These are phyloP conservation scores for Tylopilus orsonianus DNA, from an alignment of 1,284 basidiomycete genomes.

Conservation along the genomic window DNA sequence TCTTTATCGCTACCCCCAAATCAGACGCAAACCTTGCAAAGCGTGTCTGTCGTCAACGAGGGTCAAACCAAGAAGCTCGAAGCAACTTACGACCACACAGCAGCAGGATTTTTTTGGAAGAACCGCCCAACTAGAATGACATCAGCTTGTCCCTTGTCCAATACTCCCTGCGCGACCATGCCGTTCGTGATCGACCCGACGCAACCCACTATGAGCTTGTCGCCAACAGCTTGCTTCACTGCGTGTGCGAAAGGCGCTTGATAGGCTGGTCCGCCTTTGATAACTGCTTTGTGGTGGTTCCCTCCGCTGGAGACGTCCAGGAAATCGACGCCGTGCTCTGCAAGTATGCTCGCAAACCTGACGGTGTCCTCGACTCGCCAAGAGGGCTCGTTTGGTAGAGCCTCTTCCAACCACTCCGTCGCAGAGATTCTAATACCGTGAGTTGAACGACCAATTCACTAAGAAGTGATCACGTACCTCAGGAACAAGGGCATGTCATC, in stretches of 20 bases:
- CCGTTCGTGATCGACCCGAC: constrained; percentile 66
- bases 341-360: constrained; percentile 49
- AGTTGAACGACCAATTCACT: constrained; percentile 28
- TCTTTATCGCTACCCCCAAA: constrained; percentile 43
- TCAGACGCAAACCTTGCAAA: constrained; percentile 47
- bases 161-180: constrained; percentile 58
- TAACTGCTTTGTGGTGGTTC: constrained; percentile 46
- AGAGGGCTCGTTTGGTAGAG: constrained; percentile 45
- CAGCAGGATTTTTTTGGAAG: constrained; percentile 58
- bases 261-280: constrained; percentile 52
- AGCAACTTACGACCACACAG: constrained; percentile 40
- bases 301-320: constrained; percentile 68
- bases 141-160: constrained; percentile 57
- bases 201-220: constrained; percentile 51
- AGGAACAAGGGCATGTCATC: constrained; percentile 65
- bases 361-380: constrained; percentile 67
- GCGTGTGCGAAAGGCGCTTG: constrained; percentile 53
- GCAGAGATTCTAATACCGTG: constrained; percentile 44
- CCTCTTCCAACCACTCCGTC: constrained; percentile 61
- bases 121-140: constrained; percentile 54
- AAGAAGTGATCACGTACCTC: constrained; percentile 44
- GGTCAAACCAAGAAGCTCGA: background rate
- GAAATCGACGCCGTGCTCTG: constrained; percentile 62
- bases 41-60: background rate
- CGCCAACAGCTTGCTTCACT: constrained; percentile 56